Base-by-base conservation (phyloP, 2,329 filamentous ascomycete species). In the Fusarium sp. region DNA sequence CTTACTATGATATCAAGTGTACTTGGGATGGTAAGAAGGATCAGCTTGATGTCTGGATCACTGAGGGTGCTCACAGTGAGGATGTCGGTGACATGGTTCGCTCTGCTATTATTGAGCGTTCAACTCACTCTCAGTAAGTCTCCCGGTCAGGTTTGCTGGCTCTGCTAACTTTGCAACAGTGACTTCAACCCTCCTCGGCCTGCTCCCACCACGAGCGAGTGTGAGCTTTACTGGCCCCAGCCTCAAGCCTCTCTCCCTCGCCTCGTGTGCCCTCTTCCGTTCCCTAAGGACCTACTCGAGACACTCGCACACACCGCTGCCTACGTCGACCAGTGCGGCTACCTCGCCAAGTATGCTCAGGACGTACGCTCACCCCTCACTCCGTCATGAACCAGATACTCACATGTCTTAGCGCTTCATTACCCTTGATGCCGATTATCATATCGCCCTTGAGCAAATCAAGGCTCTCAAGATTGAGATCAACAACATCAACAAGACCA, bases 281-380 rank as follows among this genome's bases (percentile, higher is more conserved):
- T 74, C 49, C 71, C 70, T 9, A 47, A 53, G 11, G 50, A 39
- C 1, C 59, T 74, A 7, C 4, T 72, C 15, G 72, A 73, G 2
- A 73, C 64, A 1, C 7, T 74, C 7, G 20, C 39, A 15, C 68
- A 74, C 14, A 65, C 70, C 4, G 58, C 61, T 8, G 54, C 72
- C 11, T 74, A 65, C 44, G 47, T 64, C 0, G 72, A 74, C 11
- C 64, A 73, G 22, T 69, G 68, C 7, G 72, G 72, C 1, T 74
- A 75, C n/a, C 52, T 72, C 1, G 72, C 71, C 36, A 72, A 71
- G 25, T 71, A 75, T 38, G 71, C 71, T 5, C 41, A 65, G 1
- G 66, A 68, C 7, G 71, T 71, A 72, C 0, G 53, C 41, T 18
- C 0, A 5, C 3, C 2, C 0, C 1, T 4, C 4, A 2, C 6